Base-by-base conservation (phyloP, 2,329 filamentous ascomycete species). In the Knufia petricola region DNA sequence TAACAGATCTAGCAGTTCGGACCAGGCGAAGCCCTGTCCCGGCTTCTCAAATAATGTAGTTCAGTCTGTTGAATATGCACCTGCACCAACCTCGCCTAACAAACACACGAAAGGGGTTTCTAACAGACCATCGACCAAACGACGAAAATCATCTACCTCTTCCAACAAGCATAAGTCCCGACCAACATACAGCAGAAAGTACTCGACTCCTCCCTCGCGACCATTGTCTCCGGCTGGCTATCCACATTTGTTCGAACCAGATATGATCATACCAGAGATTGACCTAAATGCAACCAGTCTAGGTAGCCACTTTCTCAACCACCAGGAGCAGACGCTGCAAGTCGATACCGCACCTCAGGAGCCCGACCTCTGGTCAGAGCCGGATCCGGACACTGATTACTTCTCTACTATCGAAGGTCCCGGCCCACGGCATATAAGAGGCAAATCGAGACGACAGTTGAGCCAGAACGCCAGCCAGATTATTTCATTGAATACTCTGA, bases 301-400 rank as follows among this genome's bases (percentile, higher is more conserved):
- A 9, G n/a, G 39, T 13, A 42, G 8, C 13, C 10, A 26, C 9
- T 8, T 23, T 20, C 3, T 8, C 39, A 28, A 9, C 39, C 39
- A 42, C 13, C 20, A 42, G 4, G 13, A 41, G 13, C 21, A 38
- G 17, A 12, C 13, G 12, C 38, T 48, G 10, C 26, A 40, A 41
- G 46, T 48, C 24, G 46, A 48, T 17, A 48, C 46, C 2, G 37
- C 37, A 13, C 46, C 46, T 9, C 46, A 48, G 17, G 46, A 48
- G 9, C 46, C 46, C 4, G 46, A 48, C 31, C 17, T 48, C 17
- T 48, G 37, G 37, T 24, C 28, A 7, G 46, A 48, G 19, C 32
- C 26, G 6, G 26, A 28, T 28, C 45, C 46, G 21, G 46, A 48
- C 4, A 48, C 46, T 30, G 46, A 48, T 20, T 48, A 48, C 26